Conservation (phyloP, 2,329 filamentous ascomycete genomes). For the Sporothrix humicola region DNA sequence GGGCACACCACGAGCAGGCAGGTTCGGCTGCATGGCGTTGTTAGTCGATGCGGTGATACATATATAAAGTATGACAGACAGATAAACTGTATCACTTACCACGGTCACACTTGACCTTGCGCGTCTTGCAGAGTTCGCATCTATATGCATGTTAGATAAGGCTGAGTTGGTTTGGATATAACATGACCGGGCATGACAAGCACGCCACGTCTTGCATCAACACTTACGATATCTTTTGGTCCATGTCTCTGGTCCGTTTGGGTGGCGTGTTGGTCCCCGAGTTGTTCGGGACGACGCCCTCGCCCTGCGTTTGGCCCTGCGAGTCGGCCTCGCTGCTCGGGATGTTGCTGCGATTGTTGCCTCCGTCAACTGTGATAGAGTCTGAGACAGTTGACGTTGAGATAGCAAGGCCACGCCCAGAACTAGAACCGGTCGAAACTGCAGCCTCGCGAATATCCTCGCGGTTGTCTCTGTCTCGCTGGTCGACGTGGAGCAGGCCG, state of each 20-base stretch:
- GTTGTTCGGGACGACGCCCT: conserved; percentile 23
- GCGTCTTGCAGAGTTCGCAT: conserved; percentile 79
- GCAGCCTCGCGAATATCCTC: conserved; percentile 21
- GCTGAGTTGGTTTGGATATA: background rate
- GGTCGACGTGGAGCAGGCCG: conserved; percentile 20
- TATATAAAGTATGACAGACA: background rate
- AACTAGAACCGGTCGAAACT: background rate
- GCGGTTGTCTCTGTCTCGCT: background rate
- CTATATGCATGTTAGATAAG: conserved; percentile 38
- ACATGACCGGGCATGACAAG: background rate
- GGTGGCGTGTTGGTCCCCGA: conserved; percentile 36
- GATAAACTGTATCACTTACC: conserved; percentile 16
- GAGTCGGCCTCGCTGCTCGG: conserved; percentile 25
- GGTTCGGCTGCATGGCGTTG: conserved; percentile 60
- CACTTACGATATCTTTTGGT: conserved; percentile 30
- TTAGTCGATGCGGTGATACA: background rate
- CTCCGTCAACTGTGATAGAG: background rate
- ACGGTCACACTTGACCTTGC: conserved; percentile 81
- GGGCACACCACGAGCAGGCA: conserved; percentile 70
- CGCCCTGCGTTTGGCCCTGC: background rate
- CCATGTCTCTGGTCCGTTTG: conserved; percentile 34
- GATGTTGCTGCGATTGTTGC: conserved; percentile 8
- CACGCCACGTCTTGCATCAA: background rate
- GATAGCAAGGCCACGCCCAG: background rate
- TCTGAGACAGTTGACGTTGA: too few relatives aligned